These are phyloP conservation scores for Serendipita sp. DNA, from an alignment of 768 basidiomycete species.

Conservation along the genomic window DNA sequence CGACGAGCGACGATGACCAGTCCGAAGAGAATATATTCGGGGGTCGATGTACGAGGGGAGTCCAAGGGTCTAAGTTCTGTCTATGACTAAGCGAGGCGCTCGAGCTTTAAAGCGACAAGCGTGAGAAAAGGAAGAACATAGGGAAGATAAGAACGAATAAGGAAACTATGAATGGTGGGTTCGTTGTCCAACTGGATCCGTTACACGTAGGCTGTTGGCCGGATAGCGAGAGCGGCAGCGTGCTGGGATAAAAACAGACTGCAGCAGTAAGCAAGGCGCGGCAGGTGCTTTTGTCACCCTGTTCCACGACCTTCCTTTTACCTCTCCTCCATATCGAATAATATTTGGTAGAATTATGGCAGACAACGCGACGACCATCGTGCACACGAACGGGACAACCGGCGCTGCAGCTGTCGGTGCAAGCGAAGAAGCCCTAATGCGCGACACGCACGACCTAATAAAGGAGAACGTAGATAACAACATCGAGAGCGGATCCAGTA, in stretches of 20 bases:
- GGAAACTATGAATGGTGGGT: too few species aligned
- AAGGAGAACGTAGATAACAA: neutral
- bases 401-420: neutral
- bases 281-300: neutral
- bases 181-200: too few species aligned
- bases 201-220: too few species aligned
- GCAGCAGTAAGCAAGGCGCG: neutral
- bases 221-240: neutral
- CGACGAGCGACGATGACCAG: too few species aligned
- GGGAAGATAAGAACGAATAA: too few species aligned
- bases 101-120: too few species aligned
- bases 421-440: neutral
- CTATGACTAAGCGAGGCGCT: too few species aligned
- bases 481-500: neutral
- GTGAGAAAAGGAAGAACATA: too few species aligned
- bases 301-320: neutral
- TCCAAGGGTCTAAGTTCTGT: too few species aligned
- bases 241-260: neutral
- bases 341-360: neutral
- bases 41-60: too few species aligned
- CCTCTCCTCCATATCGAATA: neutral
- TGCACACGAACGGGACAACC: neutral
- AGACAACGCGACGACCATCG: neutral
- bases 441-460: too few species aligned
- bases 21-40: too few species aligned